Evolutionary conservation across 148 eudicot species (phyloP), one percentile per base, ranked within the genome.

Genomic region (Vaccinium myrtillus): DNA sequence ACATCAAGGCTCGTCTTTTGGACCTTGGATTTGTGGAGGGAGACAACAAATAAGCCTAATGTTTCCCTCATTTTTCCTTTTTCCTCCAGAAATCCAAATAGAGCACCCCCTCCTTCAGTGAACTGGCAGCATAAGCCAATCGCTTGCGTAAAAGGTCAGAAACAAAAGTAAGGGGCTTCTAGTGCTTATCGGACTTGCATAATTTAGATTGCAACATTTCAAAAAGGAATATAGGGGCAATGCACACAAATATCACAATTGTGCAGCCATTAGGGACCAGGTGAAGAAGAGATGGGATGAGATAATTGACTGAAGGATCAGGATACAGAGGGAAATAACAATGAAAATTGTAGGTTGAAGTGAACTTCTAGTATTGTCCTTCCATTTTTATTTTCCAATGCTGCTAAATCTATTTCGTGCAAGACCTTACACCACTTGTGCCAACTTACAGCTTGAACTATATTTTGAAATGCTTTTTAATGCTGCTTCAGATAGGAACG

Each of bases 381-480:
- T 81, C 55, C 69, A 14, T 46, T 16, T 61, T 46, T 8, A 15
- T 67, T 67, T 30, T 46, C 67, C 13, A 6, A 81, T 80, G 53
- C 71, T 56, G 50, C 71, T 55, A 81, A 23, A 61, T 63, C 70
- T 23, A 30, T 43, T 61, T 63, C 5, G 25, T 14, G 36, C 73
- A 61, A 61, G 74, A 59, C 46, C 50, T 80, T 36, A 36, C 53
- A 80, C 54, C 82, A 13, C 61, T 36, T 75, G 25, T 75, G 78
- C 78, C 78, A 18, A 43, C 78, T 43, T 51, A 50, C 56, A 27
- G 58, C 55, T 51, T 77, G 8, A 50, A n/a, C 79, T 77, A 51
- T 50, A 48, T 7, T 25, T 48, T 23, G 79, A 76, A 76, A 50
- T 51, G 27, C 55, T 49, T n/a, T n/a, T n/a, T n/a, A 50, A 5